A percentile compares a stretch with the other conserved stretches of the same genome.
Evolutionary conservation across 1,139 yeast genomes (phyloP).

Genomic region (Lizanozyma gosingica): DNA sequence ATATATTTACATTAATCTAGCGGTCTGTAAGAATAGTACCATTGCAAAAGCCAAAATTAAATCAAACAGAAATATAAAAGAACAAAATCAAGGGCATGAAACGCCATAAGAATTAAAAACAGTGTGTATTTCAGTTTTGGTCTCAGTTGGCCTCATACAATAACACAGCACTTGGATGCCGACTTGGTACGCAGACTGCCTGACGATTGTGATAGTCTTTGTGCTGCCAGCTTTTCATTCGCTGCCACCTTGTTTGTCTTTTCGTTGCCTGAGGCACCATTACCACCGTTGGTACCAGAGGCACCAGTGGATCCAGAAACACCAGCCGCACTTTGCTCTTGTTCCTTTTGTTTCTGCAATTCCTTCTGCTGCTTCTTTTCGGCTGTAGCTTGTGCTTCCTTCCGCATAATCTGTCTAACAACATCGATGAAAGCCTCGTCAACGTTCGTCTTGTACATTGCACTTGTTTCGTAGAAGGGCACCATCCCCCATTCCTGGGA

Average conservation of each 20-base stretch:
- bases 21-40: too few relatives aligned
- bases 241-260: neutral
- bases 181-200: constrained; percentile 1
- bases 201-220: constrained; percentile 1
- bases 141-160: too few relatives aligned
- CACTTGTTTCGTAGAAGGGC: constrained; percentile 91
- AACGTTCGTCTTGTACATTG: constrained; percentile 83
- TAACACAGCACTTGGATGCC: constrained; percentile 4
- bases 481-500: constrained; percentile 84
- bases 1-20: too few relatives aligned
- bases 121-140: too few relatives aligned
- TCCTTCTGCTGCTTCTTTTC: constrained; percentile 41
- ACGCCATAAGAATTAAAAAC: too few relatives aligned
- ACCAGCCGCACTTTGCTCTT: constrained; percentile 1
- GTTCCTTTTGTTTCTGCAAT: constrained; percentile 21
- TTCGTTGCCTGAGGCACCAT: neutral
- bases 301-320: neutral
- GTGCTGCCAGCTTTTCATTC: neutral
- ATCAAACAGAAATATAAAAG: too few relatives aligned
- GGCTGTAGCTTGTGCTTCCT: constrained; percentile 47
- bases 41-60: too few relatives aligned
- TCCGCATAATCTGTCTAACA: constrained; percentile 79
- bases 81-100: too few relatives aligned
- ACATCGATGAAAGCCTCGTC: constrained; percentile 86
- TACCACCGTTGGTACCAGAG: neutral